Percentiles rank a stretch among this genome's conserved stretches.
Conservation (phyloP, 2,329 filamentous ascomycete species). For the Talaromyces pinophilus region DNA sequence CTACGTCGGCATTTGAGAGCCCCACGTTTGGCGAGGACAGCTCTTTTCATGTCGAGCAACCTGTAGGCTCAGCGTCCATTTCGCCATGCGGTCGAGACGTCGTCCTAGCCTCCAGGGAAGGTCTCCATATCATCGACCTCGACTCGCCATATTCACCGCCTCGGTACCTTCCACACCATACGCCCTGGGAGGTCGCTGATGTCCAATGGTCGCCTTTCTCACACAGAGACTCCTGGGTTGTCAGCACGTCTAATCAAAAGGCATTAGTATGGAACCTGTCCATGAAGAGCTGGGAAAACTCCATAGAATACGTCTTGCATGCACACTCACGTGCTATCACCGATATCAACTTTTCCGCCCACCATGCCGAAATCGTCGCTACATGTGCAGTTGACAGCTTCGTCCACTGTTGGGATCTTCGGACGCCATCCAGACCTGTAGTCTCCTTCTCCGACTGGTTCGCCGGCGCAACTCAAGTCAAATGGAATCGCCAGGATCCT, state of each 20-base stretch:
- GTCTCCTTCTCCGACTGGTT: slow-evolving; percentile 90
- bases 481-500: slow-evolving; percentile 87
- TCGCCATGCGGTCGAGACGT: slow-evolving; percentile 89
- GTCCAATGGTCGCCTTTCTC: slow-evolving; percentile 97
- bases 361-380: slow-evolving; percentile 83
- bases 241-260: slow-evolving; percentile 91
- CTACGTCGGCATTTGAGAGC: slow-evolving; percentile 70
- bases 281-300: slow-evolving; percentile 68
- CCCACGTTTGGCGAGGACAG: slow-evolving; percentile 84
- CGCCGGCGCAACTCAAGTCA: slow-evolving; percentile 90
- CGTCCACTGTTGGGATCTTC: slow-evolving; percentile 88
- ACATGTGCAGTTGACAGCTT: slow-evolving; percentile 93
- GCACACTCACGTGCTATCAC: slow-evolving; percentile 87
- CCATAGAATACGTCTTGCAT: slow-evolving; percentile 84
- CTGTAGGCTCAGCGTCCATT: slow-evolving; percentile 87
- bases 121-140: slow-evolving; percentile 86
- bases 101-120: slow-evolving; percentile 84
- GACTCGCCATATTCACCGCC: slow-evolving; percentile 87
- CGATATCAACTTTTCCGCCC: slow-evolving; percentile 93
- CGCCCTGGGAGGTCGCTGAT: slow-evolving; percentile 93
- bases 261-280: slow-evolving; percentile 92
- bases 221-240: slow-evolving; percentile 85
- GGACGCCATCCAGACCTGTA: slow-evolving; percentile 69
- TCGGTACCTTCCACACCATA: slow-evolving; percentile 78
- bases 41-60: slow-evolving; percentile 76